Evolutionary conservation across 2,329 filamentous ascomycete genomes (phyloP), one percentile per base, ranked within the genome.

Genomic region (Arthrobotrys musiformis): DNA sequence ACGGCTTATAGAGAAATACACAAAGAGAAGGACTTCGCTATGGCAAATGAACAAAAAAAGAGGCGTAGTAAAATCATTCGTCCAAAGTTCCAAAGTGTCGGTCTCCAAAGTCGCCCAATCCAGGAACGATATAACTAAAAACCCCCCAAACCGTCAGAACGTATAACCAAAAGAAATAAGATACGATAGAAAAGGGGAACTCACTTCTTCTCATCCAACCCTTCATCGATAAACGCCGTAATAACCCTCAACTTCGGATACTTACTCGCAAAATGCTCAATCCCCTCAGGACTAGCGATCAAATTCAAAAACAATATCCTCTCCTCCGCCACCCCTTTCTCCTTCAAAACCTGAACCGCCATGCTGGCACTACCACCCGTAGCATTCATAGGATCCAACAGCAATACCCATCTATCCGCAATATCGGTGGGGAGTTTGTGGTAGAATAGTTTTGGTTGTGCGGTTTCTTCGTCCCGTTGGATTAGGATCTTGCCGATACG

Each of bases 361-460:
- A 99, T 97, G 70, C 93, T 95, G 63, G 95, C 95, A 72, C 94
- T 97, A 54, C 95, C 95, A 80, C 94, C 94, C 80, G 95, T 99
- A 72, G 95, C 95, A 85, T 99, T 94, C 95, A 99, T 99, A n/a
- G 95, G 95, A 83, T 99, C 95, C 52, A 99, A 85, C 50, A 99
- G 86, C 76, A 99, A 86, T 37, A 97, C 94, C 94, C 95, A 99
- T 83, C 95, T 87, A 67, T 94, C 89, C 24, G 92, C 89, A 83
- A 99, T 97, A 83, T 99, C 95, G 82, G 93, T 91, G 5, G 95
- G 95, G 40, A 99, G 88, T 86, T 99, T 99, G 82, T 98, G 94
- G 84, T 98, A 99, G 84, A 98, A 99, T 9, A 99, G 88, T 84
- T 93, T 95, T 11, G 95, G 95, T 85, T 91, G 89, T 66, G 91